These are phyloP conservation scores for Boechera divaricarpa DNA, from an alignment of 345 rosid species.

Conservation along the genomic window DNA sequence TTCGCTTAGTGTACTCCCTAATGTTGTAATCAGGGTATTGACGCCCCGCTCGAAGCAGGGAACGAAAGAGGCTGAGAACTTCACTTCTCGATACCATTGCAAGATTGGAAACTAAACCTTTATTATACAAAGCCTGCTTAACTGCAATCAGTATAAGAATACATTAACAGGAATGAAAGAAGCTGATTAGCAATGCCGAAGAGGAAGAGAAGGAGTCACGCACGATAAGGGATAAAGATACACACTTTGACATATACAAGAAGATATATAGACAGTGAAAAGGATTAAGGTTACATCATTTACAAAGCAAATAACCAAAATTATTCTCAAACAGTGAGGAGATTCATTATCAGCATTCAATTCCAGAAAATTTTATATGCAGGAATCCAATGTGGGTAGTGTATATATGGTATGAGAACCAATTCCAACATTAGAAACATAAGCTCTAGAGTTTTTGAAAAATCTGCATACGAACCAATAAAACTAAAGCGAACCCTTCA, in stretches of 20 bases:
- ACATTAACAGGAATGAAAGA: background rate
- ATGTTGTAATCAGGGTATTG: conserved; percentile 77
- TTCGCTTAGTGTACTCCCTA: conserved; percentile 81
- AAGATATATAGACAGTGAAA: background rate
- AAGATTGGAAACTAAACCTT: conserved; percentile 15
- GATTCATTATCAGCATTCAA: background rate
- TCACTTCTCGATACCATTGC: conserved; percentile 48
- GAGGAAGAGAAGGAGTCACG: background rate
- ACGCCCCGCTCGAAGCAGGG: conserved; percentile 75
- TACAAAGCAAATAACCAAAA: background rate
- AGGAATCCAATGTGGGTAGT: background rate
- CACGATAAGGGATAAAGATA: conserved; percentile 15
- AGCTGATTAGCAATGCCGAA: background rate
- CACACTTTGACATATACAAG: conserved; percentile 10
- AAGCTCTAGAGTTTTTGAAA: background rate
- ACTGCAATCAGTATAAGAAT: background rate
- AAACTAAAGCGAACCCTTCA: background rate
- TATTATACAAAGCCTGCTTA: conserved; percentile 16
- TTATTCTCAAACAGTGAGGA: background rate
- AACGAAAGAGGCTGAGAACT: conserved; percentile 62
- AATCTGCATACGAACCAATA: background rate
- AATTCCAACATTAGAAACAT: background rate
- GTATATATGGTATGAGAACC: background rate
- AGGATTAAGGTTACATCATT: conserved; percentile 1
- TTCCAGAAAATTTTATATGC: background rate